Base-by-base conservation (phyloP, 129 eudicot genomes). In the Dittrichia graveolens region DNA sequence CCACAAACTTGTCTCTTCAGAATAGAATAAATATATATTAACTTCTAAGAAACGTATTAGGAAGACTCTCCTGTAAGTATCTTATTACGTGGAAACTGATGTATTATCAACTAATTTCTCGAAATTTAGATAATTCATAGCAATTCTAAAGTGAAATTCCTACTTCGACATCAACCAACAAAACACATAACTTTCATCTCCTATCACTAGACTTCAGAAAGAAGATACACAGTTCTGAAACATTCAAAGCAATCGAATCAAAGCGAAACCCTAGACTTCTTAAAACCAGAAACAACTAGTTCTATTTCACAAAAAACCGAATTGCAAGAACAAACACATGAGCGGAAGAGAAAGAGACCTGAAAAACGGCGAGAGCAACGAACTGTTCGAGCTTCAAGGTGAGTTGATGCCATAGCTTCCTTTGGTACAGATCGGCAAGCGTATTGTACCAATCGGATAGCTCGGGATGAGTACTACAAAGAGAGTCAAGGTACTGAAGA, bases 371-470 rank as follows among this genome's bases (percentile, higher is more conserved):
- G 67, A 82, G 93, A 19, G 97, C 79, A 48, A 92, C 85, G 75
- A 89, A 88, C 16, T 88, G 93, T 67, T 92, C 96, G 65, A 92
- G 96, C 80, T 89, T 92, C 72, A 82, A 88, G 61, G 97, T 80
- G 46, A 88, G 96, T 80, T 91, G 97, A 68, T 91, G 97, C 97
- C 96, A 91, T 47, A 91, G 88, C 82, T 91, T 91, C 65, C 91
- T 79, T 74, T 91, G 93, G 80, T 91, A 88, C 79, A 91, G 86
- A 89, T 91, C 97, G 74, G 97, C 81, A 13, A 91, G 89, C 54
- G 96, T 72, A 34, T 67, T 77, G 78, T 77, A 88, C 91, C 97
- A 88, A 48, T 91, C 97, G 31, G 89, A 73, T 2, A 91, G 91
- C 85, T 86, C 96, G 9, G 97, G 97, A 57, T 91, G 92, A 13